phyloP scores from a whole-genome alignment of 2,329 filamentous ascomycete genomes.

The Neofusicoccum parvum region DNA sequence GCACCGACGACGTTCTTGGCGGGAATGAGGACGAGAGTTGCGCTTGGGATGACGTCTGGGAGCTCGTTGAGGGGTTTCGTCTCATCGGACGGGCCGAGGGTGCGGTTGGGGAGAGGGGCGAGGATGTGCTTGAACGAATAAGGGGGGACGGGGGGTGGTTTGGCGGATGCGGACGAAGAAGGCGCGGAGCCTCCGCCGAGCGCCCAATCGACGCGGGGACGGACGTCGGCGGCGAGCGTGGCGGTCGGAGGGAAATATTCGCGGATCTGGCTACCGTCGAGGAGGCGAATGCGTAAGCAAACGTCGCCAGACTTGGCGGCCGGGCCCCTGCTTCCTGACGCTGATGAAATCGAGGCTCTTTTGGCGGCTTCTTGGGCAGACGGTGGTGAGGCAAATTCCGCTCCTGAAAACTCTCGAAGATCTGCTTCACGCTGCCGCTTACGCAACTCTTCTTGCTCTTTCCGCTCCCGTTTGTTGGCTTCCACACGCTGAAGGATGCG shows the following conservation, averaged over 20 bases:
- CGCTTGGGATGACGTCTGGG: slow-evolving; percentile 69
- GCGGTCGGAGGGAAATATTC: slow-evolving; percentile 67
- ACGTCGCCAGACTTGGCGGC: slow-evolving; percentile 36
- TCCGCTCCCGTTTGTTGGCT: slow-evolving; percentile 72
- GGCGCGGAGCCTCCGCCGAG: slow-evolving; percentile 32
- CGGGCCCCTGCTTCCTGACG: slow-evolving; percentile 26
- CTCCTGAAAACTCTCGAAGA: slow-evolving; percentile 2
- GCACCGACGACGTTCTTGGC: slow-evolving; percentile 63
- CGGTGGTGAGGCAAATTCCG: background rate
- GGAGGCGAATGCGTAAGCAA: slow-evolving; percentile 73
- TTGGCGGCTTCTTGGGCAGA: background rate
- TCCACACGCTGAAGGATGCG: slow-evolving; percentile 76
- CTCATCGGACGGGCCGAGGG: slow-evolving; percentile 76
- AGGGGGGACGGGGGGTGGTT: slow-evolving; percentile 48
- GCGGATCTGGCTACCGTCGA: slow-evolving; percentile 81
- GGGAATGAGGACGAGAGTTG: slow-evolving; percentile 80
- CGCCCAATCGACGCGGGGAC: slow-evolving; percentile 73
- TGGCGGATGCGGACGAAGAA: slow-evolving; percentile 30
- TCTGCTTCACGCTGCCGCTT: slow-evolving; percentile 35
- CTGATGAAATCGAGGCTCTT: slow-evolving; percentile 4
- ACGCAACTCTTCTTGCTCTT: slow-evolving; percentile 39
- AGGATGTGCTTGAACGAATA: slow-evolving; percentile 86
- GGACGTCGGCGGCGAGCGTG: slow-evolving; percentile 67
- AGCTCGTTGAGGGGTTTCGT: slow-evolving; percentile 67
- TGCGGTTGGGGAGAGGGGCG: slow-evolving; percentile 73